Evolutionary conservation across 208 protist genomes (phyloP), one percentile per base, ranked within the genome.

Genomic region (Borovskyia barvae): DNA sequence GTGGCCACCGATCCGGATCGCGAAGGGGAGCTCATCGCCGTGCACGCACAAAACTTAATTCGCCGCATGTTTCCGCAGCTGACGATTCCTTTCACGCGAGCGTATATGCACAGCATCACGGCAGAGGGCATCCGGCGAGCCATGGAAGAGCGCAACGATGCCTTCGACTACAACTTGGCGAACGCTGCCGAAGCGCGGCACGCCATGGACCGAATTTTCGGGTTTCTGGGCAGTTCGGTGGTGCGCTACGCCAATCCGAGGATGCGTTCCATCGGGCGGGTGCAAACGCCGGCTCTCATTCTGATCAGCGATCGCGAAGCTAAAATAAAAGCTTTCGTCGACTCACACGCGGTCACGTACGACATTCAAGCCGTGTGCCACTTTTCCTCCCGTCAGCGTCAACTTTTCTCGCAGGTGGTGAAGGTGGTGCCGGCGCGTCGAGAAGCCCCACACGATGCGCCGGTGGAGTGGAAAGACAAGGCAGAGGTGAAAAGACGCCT

Each of bases 91-190:
- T 96, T 87, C 61, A 90, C 90, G 17, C 82, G 90, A n/a, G 90
- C 90, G 5, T 96, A 96, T 71, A 90, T 96, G 63, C 87, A 96
- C 74, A 92, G 86, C 65, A 93, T 96, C 59, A 96, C 90, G 3
- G 77, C 80, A 36, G 85, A 93, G 14, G 87, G 85, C 46, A 89
- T 96, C 40, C 73, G 62, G 19, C 67, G 70, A 26, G 90, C 87
- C 3, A 93, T 94, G 85, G 69, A 55, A 32, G 77, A 92, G 54
- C 85, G 90, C 8, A 42, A 58, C 17, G 39, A 71, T 28, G 37
- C 77, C 12, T 93, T 89, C 36, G 90, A 96, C 59, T 77, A 87
- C 43, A 78, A 93, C 46, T 76, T 96, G 55, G 87, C 87, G 14
- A 88, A 85, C 66, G 87, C 87, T 9, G 90, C 90, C 7, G 85